Percentiles rank a stretch among this genome's conserved stretches.
Conservation (phyloP, 2,329 filamentous ascomycete genomes). For the Curvularia verruculosa region DNA sequence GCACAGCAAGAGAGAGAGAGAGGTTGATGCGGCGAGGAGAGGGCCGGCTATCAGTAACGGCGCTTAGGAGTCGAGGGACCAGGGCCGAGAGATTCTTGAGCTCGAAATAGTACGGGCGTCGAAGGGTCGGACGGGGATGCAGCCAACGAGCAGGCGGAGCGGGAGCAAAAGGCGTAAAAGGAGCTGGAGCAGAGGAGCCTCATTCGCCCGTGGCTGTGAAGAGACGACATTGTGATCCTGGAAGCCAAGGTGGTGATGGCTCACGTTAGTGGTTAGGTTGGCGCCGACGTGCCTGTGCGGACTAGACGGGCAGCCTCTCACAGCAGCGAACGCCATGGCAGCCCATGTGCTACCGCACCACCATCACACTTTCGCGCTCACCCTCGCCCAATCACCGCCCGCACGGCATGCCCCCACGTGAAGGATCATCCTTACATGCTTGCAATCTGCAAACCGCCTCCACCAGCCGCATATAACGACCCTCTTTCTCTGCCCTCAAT, state of each 20-base stretch:
- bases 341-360: constrained; percentile 25
- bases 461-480: constrained; percentile 22
- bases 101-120: constrained; percentile 46
- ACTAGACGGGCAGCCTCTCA: constrained; percentile 36
- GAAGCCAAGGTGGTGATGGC: constrained; percentile 42
- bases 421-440: constrained; percentile 24
- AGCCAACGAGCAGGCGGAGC: too few species aligned
- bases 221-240: constrained; percentile 38
- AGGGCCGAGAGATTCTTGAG: constrained; percentile 34
- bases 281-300: constrained; percentile 47
- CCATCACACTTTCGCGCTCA: constrained; percentile 30
- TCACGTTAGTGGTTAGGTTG: constrained; percentile 41
- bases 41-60: constrained; percentile 45
- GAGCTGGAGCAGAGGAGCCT: constrained; percentile 35
- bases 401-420: constrained; percentile 32
- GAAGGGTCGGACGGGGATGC: constrained; percentile 19
- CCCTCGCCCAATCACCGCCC: constrained; percentile 27
- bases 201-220: constrained; percentile 37
- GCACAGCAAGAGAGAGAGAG: too few species aligned
- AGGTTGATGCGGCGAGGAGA: constrained; percentile 40
- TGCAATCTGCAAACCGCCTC: constrained; percentile 17
- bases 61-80: constrained; percentile 42
- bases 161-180: constrained; percentile 41
- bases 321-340: constrained; percentile 23
- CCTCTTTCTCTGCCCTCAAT: constrained; percentile 10